These are phyloP conservation scores for Cyclotella distinguenda DNA, from an alignment of 108 stramenopile species.

Conservation along the genomic window DNA sequence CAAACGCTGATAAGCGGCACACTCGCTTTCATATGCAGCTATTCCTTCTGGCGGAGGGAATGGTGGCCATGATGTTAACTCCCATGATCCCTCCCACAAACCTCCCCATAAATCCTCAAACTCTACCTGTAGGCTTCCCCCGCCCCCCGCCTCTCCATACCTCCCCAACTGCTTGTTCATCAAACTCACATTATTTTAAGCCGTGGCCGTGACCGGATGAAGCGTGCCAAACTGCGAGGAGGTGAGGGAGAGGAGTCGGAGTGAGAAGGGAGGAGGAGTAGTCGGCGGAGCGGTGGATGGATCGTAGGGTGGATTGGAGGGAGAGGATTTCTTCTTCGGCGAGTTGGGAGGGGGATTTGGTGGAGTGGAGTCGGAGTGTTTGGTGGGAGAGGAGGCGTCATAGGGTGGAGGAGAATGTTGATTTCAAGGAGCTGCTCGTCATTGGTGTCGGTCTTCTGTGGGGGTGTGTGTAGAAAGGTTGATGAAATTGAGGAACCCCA, in stretches of 20 bases:
- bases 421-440: no score
- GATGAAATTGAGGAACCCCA: no score
- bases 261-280: conserved; percentile 60
- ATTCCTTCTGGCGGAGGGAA: no score
- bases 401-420: no score
- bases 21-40: conserved; percentile 64
- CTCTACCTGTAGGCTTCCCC: conserved; percentile 59
- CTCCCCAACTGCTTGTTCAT: conserved; percentile 76
- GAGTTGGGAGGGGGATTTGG: conserved; percentile 58
- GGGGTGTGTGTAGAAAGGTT: no score
- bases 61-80: no score
- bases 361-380: no score
- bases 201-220: conserved; percentile 84
- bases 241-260: conserved; percentile 46
- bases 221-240: conserved; percentile 60
- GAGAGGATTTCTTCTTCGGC: conserved; percentile 63
- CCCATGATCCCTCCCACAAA: conserved; percentile 81
- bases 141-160: conserved; percentile 61
- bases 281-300: conserved; percentile 62
- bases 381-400: no score
- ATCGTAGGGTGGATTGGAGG: conserved; percentile 57
- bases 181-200: conserved; percentile 78
- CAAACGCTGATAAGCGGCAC: conserved; percentile 62
- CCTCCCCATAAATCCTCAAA: conserved; percentile 64
- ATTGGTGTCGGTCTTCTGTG: no score